phyloP scores from a whole-genome alignment of 306 rosid genomes.

The Canavalia ensiformis region DNA sequence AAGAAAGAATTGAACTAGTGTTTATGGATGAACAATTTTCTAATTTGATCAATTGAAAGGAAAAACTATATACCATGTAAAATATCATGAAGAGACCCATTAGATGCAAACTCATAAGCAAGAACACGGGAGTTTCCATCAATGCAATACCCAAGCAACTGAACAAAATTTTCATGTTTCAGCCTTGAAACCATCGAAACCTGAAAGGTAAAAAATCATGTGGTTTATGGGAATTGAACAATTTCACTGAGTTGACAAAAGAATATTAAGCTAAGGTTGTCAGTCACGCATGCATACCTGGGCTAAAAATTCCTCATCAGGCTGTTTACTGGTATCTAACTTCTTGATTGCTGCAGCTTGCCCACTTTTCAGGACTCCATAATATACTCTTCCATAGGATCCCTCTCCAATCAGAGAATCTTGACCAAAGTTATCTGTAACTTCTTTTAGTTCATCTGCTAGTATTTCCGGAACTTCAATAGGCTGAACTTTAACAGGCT shows the following conservation, averaged over 20 bases:
- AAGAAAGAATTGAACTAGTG: constrained; percentile 5
- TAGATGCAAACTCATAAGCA: constrained; percentile 92
- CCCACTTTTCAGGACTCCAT: constrained; percentile 79
- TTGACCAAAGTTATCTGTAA: constrained; percentile 78
- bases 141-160: constrained; percentile 82
- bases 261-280: constrained; percentile 30
- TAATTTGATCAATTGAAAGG: constrained; percentile 41
- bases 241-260: constrained; percentile 12
- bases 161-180: constrained; percentile 87
- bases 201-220: constrained; percentile 56
- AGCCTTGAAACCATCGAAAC: constrained; percentile 97
- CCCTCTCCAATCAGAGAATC: constrained; percentile 93
- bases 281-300: constrained; percentile 71
- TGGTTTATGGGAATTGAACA: constrained; percentile 26
- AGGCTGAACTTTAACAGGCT: constrained; percentile 76
- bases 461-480: constrained; percentile 83
- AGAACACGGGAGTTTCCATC: constrained; percentile 88
- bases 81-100: constrained; percentile 98
- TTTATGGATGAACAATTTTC: constrained; percentile 5
- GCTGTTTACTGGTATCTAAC: constrained; percentile 92
- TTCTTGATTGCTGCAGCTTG: constrained; percentile 86
- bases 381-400: constrained; percentile 88
- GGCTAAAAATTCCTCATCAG: constrained; percentile 89
- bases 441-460: constrained; percentile 79
- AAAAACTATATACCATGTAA: constrained; percentile 73